A percentile compares a stretch with the other conserved stretches of the same genome.
These are phyloP conservation scores for Solanum virginianum DNA, from an alignment of 257 asterid species.

Conservation along the genomic window DNA sequence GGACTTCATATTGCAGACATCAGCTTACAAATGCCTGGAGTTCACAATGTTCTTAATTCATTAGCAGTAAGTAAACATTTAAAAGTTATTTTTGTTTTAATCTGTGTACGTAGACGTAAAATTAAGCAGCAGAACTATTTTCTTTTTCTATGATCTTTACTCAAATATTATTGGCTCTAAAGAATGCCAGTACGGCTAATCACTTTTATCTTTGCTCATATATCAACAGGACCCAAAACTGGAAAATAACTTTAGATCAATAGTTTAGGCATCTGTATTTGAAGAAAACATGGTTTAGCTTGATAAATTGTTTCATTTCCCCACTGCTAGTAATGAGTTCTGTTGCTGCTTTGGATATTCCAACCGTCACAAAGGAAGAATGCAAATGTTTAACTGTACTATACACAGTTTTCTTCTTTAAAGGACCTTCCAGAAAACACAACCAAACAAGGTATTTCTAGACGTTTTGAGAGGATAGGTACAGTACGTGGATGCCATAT, in stretches of 20 bases:
- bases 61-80: slow-evolving; percentile 22
- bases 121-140: not conserved
- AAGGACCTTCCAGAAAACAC: too few relatives aligned
- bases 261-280: not conserved
- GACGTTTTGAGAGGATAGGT: slow-evolving; percentile 29
- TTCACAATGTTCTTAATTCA: slow-evolving; percentile 28
- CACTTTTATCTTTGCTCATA: not conserved
- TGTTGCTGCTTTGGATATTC: not conserved
- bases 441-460: slow-evolving; percentile 21
- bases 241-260: not conserved
- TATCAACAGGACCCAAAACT: not conserved
- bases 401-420: too few relatives aligned
- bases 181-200: not conserved
- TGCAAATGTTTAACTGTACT: too few relatives aligned
- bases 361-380: too few relatives aligned
- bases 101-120: not conserved
- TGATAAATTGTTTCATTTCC: not conserved
- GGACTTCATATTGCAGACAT: slow-evolving; percentile 16
- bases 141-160: not conserved
- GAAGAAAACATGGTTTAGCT: not conserved
- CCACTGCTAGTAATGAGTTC: not conserved
- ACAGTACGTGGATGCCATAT: slow-evolving; percentile 12
- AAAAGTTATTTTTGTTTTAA: not conserved
- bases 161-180: not conserved
- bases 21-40: slow-evolving; percentile 29